Evolutionary conservation across 2,329 filamentous ascomycete genomes (phyloP).

Genomic region (Didymella glomerata): DNA sequence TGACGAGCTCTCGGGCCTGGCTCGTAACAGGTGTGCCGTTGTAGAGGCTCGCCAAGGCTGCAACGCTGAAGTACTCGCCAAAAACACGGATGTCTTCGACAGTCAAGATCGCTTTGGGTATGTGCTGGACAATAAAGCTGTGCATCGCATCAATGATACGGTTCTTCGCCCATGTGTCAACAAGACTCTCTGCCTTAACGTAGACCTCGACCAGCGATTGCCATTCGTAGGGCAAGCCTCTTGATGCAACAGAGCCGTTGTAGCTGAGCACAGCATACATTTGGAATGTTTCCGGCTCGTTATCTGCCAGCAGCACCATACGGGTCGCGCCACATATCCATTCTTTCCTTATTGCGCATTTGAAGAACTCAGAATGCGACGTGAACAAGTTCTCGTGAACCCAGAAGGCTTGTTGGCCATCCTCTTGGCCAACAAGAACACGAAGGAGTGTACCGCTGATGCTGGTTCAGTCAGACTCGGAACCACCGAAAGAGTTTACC

Average conservation of each 20-base stretch:
- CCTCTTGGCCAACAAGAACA: background rate
- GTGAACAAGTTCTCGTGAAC: slow-evolving; percentile 1
- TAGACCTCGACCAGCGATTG: slow-evolving; percentile 5
- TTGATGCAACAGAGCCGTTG: background rate
- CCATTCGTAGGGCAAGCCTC: background rate
- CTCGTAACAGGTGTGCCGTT: background rate
- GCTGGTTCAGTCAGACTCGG: background rate
- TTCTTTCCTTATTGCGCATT: background rate
- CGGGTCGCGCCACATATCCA: background rate
- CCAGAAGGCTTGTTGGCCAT: background rate
- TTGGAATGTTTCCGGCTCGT: slow-evolving; percentile 1
- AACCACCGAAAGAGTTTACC: background rate
- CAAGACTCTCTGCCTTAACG: slow-evolving; percentile 2
- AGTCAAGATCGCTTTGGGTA: background rate
- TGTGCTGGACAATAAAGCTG: background rate
- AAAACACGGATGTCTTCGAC: background rate
- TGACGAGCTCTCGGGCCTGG: background rate
- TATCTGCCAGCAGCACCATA: background rate
- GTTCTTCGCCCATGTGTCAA: slow-evolving; percentile 4
- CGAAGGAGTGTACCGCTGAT: background rate
- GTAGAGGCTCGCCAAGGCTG: background rate
- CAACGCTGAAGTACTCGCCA: background rate
- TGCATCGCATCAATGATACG: slow-evolving; percentile 3
- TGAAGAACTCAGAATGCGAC: slow-evolving; percentile 5
- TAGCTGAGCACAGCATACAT: slow-evolving; percentile 3